Evolutionary conservation across 2,329 filamentous ascomycete genomes (phyloP).

Genomic region (Beauveria caledonica): DNA sequence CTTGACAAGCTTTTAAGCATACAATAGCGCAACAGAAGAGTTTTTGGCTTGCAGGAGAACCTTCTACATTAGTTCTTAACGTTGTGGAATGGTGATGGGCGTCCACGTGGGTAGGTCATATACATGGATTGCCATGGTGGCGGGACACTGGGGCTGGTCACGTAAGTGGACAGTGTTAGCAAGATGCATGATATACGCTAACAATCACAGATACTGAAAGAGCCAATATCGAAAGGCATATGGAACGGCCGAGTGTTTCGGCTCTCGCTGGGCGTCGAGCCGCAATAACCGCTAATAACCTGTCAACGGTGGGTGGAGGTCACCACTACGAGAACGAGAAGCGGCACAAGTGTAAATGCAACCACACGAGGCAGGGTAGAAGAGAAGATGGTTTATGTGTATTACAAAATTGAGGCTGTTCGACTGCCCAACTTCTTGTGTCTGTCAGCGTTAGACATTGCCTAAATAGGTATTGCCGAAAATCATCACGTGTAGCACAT

Average conservation of each 20-base stretch:
- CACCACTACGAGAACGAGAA: background rate
- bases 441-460: background rate
- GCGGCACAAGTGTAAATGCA: too few relatives aligned
- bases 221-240: background rate
- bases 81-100: too few relatives aligned
- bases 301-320: too few relatives aligned
- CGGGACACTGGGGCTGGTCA: background rate
- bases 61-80: too few relatives aligned
- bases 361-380: too few relatives aligned
- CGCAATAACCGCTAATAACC: too few relatives aligned
- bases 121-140: conserved; percentile 4
- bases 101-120: background rate
- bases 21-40: too few relatives aligned
- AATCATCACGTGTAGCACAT: background rate
- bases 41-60: too few relatives aligned
- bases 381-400: too few relatives aligned
- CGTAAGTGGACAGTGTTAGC: background rate
- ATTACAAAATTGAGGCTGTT: background rate
- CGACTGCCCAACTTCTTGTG: background rate
- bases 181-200: background rate
- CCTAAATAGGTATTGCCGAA: background rate
- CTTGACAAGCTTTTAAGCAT: too few relatives aligned
- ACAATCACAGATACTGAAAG: background rate
- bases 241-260: conserved; percentile 1
- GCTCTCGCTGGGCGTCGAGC: background rate